Percentiles rank a stretch among this genome's conserved stretches.
These are phyloP conservation scores for Grosmannia clavigera DNA, from an alignment of 2,329 filamentous ascomycete genomes.

Conservation along the genomic window DNA sequence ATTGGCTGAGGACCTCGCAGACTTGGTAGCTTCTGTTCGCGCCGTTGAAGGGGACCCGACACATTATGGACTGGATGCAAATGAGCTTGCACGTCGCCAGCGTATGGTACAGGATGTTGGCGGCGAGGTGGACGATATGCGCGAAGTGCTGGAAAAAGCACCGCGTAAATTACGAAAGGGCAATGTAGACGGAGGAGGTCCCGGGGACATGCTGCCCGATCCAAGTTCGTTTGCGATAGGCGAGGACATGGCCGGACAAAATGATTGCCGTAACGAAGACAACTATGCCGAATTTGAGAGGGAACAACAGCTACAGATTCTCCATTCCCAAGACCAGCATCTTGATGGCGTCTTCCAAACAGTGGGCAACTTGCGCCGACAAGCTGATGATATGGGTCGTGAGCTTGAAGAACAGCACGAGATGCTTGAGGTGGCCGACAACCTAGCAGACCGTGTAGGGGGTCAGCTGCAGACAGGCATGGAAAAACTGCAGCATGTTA, in stretches of 20 bases:
- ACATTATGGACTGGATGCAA: conserved; percentile 70
- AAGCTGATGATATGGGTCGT: conserved; percentile 91
- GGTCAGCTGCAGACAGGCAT: conserved; percentile 76
- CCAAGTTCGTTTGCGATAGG: conserved; percentile 45
- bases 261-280: conserved; percentile 22
- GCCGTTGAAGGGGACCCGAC: conserved; percentile 82
- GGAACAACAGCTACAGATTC: conserved; percentile 79
- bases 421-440: conserved; percentile 77
- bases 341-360: conserved; percentile 88
- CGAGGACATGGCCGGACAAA: conserved; percentile 21
- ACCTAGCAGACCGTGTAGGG: conserved; percentile 73
- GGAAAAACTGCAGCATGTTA: conserved; percentile 73
- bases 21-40: conserved; percentile 75
- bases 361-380: conserved; percentile 77
- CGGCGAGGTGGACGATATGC: conserved; percentile 80
- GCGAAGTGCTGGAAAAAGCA: conserved; percentile 59
- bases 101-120: conserved; percentile 82
- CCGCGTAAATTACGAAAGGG: conserved; percentile 25
- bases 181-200: background rate
- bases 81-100: conserved; percentile 70
- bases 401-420: conserved; percentile 91
- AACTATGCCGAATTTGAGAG: conserved; percentile 76
- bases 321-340: conserved; percentile 89
- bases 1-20: conserved; percentile 72
- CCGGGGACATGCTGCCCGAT: conserved; percentile 30